Conservation (phyloP, 1,139 yeast genomes). For the Geotrichum restrictum region DNA sequence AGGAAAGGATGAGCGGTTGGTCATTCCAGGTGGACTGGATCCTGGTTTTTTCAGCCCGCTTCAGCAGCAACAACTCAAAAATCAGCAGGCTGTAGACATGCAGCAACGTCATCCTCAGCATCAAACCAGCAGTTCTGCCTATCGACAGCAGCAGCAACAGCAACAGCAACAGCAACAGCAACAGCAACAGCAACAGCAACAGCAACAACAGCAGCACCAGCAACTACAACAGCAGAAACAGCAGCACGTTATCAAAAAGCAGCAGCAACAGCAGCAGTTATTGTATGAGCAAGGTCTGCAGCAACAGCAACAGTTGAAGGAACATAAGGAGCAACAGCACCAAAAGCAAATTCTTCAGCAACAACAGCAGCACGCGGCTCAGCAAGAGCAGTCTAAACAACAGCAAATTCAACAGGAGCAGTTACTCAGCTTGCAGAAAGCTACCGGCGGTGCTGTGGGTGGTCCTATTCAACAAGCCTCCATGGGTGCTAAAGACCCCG, state of each 20-base stretch:
- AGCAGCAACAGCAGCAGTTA: slow-evolving; percentile 23
- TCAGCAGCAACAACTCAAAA: slow-evolving; percentile 21
- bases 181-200: slow-evolving; percentile 24
- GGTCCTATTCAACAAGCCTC: slow-evolving; percentile 24
- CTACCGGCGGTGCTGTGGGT: slow-evolving; percentile 35
- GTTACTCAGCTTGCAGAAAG: slow-evolving; percentile 36
- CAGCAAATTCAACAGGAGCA: slow-evolving; percentile 28
- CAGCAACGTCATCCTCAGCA: slow-evolving; percentile 18
- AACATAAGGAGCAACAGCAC: slow-evolving; percentile 25
- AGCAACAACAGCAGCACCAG: slow-evolving; percentile 23
- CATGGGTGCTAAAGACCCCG: slow-evolving; percentile 38
- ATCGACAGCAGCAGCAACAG: slow-evolving; percentile 23
- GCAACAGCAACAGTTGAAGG: slow-evolving; percentile 21
- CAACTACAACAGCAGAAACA: slow-evolving; percentile 25
- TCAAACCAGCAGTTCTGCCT: slow-evolving; percentile 15
- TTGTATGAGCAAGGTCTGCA: slow-evolving; percentile 19
- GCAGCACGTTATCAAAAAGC: slow-evolving; percentile 25
- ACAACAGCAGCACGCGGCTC: slow-evolving; percentile 21
- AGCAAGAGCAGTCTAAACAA: slow-evolving; percentile 23
- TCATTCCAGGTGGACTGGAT: slow-evolving; percentile 12
- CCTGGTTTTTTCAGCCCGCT: slow-evolving; percentile 21
- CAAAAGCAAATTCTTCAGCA: slow-evolving; percentile 19
- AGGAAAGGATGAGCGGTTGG: slow-evolving; percentile 17
- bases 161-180: slow-evolving; percentile 26
- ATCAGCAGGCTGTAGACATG: neutral